Base-by-base conservation (phyloP, 805 yeast genomes). In the Pichia gijzeniarum region DNA sequence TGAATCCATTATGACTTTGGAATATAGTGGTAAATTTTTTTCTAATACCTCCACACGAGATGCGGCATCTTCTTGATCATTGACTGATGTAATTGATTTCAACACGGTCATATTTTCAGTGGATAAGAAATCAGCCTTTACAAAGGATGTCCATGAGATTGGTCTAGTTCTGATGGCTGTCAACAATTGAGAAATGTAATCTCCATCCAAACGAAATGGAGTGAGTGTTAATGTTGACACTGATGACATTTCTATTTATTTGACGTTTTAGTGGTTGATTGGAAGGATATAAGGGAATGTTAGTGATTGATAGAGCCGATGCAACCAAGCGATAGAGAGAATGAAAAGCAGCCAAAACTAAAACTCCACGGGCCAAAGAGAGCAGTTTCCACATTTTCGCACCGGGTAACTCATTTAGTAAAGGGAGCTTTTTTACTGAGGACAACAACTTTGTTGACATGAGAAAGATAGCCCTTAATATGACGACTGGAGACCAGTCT, bases 121-220 rank as follows among this genome's bases (percentile, higher is more conserved):
- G 37, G 81, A 67, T 33, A 90, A 70, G 38, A 80, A 75, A 40
- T 77, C 80, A 17, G 90, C 81, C 45, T 95, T 74, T 10, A 85
- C 81, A 55, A 85, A 79, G 9, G 95, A 95, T 58, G 86, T 95
- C 97, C 97, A 90, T 28, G 95, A 95, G 45, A 89, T 77, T 28
- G 90, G 80, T 52, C 93, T 77, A 49, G 85, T 82, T 56, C 93
- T 73, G 51, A 88, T 80, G 50, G 78, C 79, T 52, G 74, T 71
- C 54, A 82, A 72, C 43, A 82, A 74, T 55, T 82, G 90, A 47
- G 74, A 72, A 58, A 86, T 70, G 55, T 75, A 79, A 28, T 74
- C 74, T 62, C 87, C 82, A 52, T 86, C 90, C 55, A 85, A 65
- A 14, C 43, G 40, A 25, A 44, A 44, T 16, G 47, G 47, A 5